Evolutionary conservation across 345 rosid genomes (phyloP), one percentile per base, ranked within the genome.

Genomic region (Eucalyptus melliodora): DNA sequence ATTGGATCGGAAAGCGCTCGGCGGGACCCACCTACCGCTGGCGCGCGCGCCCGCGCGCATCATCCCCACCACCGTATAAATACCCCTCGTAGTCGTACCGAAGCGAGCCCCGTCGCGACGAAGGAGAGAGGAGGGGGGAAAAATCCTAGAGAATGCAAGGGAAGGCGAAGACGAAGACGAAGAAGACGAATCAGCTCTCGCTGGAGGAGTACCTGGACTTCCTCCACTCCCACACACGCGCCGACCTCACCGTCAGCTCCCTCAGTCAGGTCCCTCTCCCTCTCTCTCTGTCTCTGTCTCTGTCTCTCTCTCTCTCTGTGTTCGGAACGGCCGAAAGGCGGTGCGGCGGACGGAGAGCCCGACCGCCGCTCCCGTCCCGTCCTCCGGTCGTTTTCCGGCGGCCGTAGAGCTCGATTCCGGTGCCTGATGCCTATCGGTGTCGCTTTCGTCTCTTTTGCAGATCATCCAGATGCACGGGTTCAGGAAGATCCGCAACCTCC

Each of bases 381-480:
- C 62, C 56, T 34, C 44, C 42, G 11, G 3, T 53, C 6, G 7
- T 26, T 82, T 7, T 15, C 10, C 62, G 62, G 69, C 44, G 16
- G 42, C 88, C 42, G 34, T 6, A 42, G 50, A 53, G 50, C 50
- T 44, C 60, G 15, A 60, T 88, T 82, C 16, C 16, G 21, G 11
- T 37, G 62, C 30, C 62, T 56, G 13, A 89, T 4, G 40, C 59
- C 59, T 53, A 0, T 67, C 11, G 4, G 10, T 47, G 7, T 86
- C 44, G 23, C 51, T 44, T 50, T 91, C 13, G 47, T 45, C 44
- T 40, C 44, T 27, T 85, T 86, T 50, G 37, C 91, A 95, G 95
- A 92, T 95, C 67, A 86, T 95, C 87, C 55, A 45, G 89, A 91
- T 95, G 89, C 95, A 94, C 91, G 96, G 95, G 34, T 94, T 94